Evolutionary conservation across 257 asterid genomes (phyloP), one percentile per base, ranked within the genome.

Genomic region (Marsdenia floribunda): DNA sequence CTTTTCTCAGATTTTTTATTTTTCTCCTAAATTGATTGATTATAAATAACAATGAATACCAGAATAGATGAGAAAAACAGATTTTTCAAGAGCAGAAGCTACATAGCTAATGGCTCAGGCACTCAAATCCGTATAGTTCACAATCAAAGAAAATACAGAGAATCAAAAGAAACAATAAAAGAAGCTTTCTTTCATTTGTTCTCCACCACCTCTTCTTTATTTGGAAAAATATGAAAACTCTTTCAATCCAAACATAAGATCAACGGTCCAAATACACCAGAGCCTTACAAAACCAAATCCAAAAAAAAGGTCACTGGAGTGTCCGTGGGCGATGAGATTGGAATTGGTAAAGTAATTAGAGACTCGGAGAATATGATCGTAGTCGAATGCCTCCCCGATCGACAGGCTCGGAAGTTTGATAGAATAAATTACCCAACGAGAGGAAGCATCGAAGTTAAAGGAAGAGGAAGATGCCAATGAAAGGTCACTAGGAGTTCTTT

Each of bases 401-500:
- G 8, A 47, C 4, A 68, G 13, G 42, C 55, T 70, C 0, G 58
- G 14, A 12, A 69, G 4, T 3, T 14, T 70, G 7, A 70, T 26
- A 70, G 46, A 70, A 1, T 46, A 70, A 1, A 15, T 3, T 1
- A 6, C 49, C 13, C 29, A 46, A 4, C 15, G 61, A 29, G 26
- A 22, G 35, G 64, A 57, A 57, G 16, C 33, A 2, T 16, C 3
- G 35, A n/a, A 57, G 26, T 55, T 55, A 8, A 55, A 55, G 65
- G 65, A 59, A 2, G 65, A 22, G 37, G 38, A 60, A 2, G 66
- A 60, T 60, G 38, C 18, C 66, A 24, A 11, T 24, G 66, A 60
- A 60, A 92, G 88, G 78, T 97, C 97, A 66, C 94, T 86, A 5
- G 33, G 33, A 40, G 86, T 83, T 78, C 97, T 83, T 73, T 76